Base-by-base conservation (phyloP, 441 rosid species). In the Flueggea neowawraea region DNA sequence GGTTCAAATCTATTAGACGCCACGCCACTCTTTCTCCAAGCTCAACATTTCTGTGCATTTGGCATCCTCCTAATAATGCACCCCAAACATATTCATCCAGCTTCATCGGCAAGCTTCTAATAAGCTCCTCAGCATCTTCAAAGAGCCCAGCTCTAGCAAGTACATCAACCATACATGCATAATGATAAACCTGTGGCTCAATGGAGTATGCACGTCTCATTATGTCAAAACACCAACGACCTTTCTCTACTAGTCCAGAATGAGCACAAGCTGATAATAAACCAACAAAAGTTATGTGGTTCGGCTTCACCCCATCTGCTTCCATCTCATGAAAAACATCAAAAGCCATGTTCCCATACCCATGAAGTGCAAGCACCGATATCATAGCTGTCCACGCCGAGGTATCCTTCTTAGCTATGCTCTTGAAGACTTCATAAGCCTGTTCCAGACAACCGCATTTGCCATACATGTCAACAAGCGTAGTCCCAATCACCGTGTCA, bases 401-500 rank as follows among this genome's bases (percentile, higher is more conserved):
- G 49, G 72, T 77, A 71, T 85, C 88, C 70, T 69, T 81, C 61
- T 63, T 41, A 33, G 83, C 70, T 80, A 81, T 81, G 56, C 74
- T 67, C 57, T 60, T 74, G 16, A 83, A 85, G 55, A 78, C 73
- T n/a, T 63, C 76, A 58, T 69, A 62, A 52, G 91, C 88, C 70
- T 68, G 71, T 50, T 71, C 75, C 17, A 79, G 64, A 59, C 68
- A 70, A 22, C 88, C 88, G 43, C 91, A 81, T 72, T 85, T 85
- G 7, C 90, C 86, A 39, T 83, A 83, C 90, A 83, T 85, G 69
- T 85, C 86, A 22, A 85, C 77, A 60, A 85, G 65, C 4, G 91
- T 80, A 52, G 91, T 85, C n/a, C 64, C 74, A 12, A 81, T 71
- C 28, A 83, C 87, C 73, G 67, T 66, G 49, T 85, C 91, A 33